Conservation (phyloP, 495 filamentous ascomycete species). For the Elasticomyces elasticus region DNA sequence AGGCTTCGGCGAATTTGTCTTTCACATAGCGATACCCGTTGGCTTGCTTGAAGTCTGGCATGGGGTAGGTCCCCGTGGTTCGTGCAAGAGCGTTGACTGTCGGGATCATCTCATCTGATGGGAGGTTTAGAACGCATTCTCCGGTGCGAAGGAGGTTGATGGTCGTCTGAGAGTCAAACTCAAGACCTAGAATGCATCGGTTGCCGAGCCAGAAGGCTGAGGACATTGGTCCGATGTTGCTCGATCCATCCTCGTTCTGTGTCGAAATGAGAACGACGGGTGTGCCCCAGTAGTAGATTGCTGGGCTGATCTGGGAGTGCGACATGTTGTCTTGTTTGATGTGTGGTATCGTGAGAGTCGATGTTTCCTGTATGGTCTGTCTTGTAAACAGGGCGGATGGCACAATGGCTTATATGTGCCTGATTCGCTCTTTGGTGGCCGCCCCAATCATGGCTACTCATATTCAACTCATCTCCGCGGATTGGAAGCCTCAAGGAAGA, state of each 20-base stretch:
- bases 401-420: no score
- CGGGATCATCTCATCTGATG: conserved; percentile 33
- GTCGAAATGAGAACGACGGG: conserved; percentile 38
- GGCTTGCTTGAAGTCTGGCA: conserved; percentile 25
- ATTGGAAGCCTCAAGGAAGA: no score
- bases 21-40: conserved; percentile 32
- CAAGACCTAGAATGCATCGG: conserved; percentile 38
- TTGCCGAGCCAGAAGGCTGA: conserved; percentile 41
- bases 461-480: no score
- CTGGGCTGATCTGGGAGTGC: conserved; percentile 30
- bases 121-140: conserved; percentile 39
- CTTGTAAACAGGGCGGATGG: no score
- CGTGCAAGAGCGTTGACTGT: conserved; percentile 34
- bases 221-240: conserved; percentile 38
- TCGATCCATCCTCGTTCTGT: conserved; percentile 35
- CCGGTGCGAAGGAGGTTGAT: conserved; percentile 36
- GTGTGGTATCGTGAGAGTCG: no score
- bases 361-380: no score
- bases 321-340: no score
- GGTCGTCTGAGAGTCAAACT: conserved; percentile 33
- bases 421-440: no score
- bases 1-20: conserved; percentile 35
- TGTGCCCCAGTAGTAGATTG: conserved; percentile 41
- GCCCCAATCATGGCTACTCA: no score
- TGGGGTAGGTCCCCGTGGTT: conserved; percentile 32